A percentile compares a stretch with the other conserved stretches of the same genome.
These are phyloP conservation scores for Lophiostoma macrostomum DNA, from an alignment of 495 filamentous ascomycete species.

Conservation along the genomic window DNA sequence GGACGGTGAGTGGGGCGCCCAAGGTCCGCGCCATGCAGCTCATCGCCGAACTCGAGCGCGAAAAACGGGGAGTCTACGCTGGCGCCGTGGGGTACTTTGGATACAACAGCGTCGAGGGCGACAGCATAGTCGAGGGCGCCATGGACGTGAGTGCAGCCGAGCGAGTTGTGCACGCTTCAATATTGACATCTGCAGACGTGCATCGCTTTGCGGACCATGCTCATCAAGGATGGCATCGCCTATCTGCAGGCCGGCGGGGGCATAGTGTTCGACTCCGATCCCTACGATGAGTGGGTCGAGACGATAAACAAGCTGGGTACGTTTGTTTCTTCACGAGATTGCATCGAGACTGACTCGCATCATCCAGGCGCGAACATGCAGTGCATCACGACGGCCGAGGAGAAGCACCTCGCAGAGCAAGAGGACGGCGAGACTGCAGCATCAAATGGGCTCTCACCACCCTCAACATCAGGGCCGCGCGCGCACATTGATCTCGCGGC, in stretches of 20 bases:
- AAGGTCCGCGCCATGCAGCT: slow-evolving; percentile 97
- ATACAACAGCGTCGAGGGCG: slow-evolving; percentile 54
- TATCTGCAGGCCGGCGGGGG: slow-evolving; percentile 93
- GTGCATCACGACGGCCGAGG: slow-evolving; percentile 81
- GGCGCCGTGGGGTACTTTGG: slow-evolving; percentile 96
- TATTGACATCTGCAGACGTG: slow-evolving; percentile 29
- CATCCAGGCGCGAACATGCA: slow-evolving; percentile 51
- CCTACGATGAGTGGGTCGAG: slow-evolving; percentile 92
- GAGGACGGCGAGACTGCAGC: slow-evolving; percentile 23
- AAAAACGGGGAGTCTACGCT: slow-evolving; percentile 93
- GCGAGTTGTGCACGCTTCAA: too few species aligned
- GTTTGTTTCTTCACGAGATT: slow-evolving; percentile 43
- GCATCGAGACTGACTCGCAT: slow-evolving; percentile 8
- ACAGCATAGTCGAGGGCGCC: slow-evolving; percentile 60
- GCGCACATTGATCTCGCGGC: slow-evolving; percentile 24
- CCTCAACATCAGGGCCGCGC: slow-evolving; percentile 6
- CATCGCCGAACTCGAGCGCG: slow-evolving; percentile 87
- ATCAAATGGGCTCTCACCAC: neutral
- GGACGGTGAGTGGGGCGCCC: slow-evolving; percentile 76
- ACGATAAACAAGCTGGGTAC: slow-evolving; percentile 94
- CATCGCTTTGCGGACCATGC: slow-evolving; percentile 95
- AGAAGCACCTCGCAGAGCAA: slow-evolving; percentile 58
- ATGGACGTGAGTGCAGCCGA: slow-evolving; percentile 79
- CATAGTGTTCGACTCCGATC: slow-evolving; percentile 94
- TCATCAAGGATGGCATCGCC: slow-evolving; percentile 84